Conservation (phyloP, 768 basidiomycete species). For the Hypholoma sublateritium region DNA sequence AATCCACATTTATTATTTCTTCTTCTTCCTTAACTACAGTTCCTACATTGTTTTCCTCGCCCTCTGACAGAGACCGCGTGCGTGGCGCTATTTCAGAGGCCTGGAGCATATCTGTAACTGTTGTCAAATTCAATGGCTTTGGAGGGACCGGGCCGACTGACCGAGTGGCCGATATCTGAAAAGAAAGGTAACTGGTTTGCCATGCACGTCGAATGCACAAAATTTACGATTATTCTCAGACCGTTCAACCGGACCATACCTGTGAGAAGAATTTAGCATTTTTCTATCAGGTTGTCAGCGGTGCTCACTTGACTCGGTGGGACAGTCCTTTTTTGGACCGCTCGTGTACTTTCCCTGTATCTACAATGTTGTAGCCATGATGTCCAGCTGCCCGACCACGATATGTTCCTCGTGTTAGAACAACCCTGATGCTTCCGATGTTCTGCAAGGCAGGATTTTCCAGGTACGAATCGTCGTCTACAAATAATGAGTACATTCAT, state of each 20-base stretch:
- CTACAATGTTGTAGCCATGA: neutral
- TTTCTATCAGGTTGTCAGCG: neutral
- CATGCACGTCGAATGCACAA: neutral
- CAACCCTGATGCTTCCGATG: conserved; percentile 20
- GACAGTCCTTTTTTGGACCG: conserved; percentile 21
- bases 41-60: neutral
- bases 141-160: conserved; percentile 1
- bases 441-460: conserved; percentile 1
- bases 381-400: neutral
- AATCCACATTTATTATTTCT: neutral
- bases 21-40: too few species aligned
- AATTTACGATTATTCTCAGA: too few species aligned
- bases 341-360: conserved; percentile 19
- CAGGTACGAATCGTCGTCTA: conserved; percentile 26
- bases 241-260: neutral
- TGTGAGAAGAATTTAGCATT: neutral
- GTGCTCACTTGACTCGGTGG: conserved; percentile 21
- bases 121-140: neutral
- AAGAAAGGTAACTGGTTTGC: conserved; percentile 14
- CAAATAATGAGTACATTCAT: neutral
- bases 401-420: neutral
- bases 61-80: neutral
- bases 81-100: conserved; percentile 17
- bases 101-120: conserved; percentile 13
- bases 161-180: conserved; percentile 25